Conservation (phyloP, 2,329 filamentous ascomycete genomes). For the Colletotrichum cordylinicola region DNA sequence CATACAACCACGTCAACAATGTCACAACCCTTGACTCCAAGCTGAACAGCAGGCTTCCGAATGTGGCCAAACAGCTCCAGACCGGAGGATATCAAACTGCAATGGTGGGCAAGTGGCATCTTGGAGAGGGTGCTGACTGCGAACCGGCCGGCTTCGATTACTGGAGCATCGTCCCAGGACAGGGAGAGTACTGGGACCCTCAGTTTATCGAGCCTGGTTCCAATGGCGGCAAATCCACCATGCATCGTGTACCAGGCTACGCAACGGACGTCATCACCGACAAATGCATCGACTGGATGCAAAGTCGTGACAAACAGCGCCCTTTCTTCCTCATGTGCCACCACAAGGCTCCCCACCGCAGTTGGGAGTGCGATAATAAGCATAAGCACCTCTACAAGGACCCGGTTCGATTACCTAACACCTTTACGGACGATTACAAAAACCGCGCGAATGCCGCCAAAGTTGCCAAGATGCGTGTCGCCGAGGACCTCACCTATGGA, state of each 20-base stretch:
- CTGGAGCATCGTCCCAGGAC: slow-evolving; percentile 55
- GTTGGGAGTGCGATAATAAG: slow-evolving; percentile 55
- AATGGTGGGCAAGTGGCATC: slow-evolving; percentile 61
- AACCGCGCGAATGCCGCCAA: slow-evolving; percentile 54
- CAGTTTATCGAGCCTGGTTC: slow-evolving; percentile 47
- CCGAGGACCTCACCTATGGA: slow-evolving; percentile 55
- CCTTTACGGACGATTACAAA: slow-evolving; percentile 60
- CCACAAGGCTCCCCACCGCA: slow-evolving; percentile 60
- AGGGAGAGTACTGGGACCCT: slow-evolving; percentile 59
- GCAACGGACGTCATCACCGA: slow-evolving; percentile 59
- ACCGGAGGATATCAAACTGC: slow-evolving; percentile 53
- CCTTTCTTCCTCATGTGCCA: slow-evolving; percentile 63
- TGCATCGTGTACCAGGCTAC: slow-evolving; percentile 43
- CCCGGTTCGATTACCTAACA: slow-evolving; percentile 52
- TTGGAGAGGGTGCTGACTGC: slow-evolving; percentile 51
- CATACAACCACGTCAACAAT: slow-evolving; percentile 58
- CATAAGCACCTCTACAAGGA: slow-evolving; percentile 54
- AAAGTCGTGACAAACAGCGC: slow-evolving; percentile 33
- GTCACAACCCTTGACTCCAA: slow-evolving; percentile 54
- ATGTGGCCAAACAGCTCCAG: slow-evolving; percentile 55
- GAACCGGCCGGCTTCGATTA: slow-evolving; percentile 57
- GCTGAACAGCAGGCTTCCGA: slow-evolving; percentile 55
- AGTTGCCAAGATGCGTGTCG: slow-evolving; percentile 56
- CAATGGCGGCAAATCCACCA: slow-evolving; percentile 24
- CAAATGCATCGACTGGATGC: slow-evolving; percentile 49